These are phyloP conservation scores for Venturia carpophila DNA, from an alignment of 2,329 filamentous ascomycete species.

Conservation along the genomic window DNA sequence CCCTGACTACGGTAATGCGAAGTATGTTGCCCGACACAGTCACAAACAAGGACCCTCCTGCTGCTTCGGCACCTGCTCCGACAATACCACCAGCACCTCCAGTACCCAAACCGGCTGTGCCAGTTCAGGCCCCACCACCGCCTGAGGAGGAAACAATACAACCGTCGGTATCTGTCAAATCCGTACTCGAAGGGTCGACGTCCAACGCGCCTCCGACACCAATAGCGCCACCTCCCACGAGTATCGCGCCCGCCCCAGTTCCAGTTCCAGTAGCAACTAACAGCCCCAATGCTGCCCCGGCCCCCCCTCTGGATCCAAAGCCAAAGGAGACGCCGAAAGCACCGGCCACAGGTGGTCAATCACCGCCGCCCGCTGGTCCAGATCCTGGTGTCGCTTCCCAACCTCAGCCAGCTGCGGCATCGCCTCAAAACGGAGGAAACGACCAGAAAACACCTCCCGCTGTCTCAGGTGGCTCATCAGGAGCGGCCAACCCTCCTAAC, in stretches of 20 bases:
- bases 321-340: neutral
- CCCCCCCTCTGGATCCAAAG: slow-evolving; percentile 6
- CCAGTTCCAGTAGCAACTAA: slow-evolving; percentile 3
- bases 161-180: neutral
- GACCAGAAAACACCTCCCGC: slow-evolving; percentile 4
- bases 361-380: neutral
- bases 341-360: neutral
- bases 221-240: slow-evolving; percentile 2
- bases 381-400: slow-evolving; percentile 3
- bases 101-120: slow-evolving; percentile 29
- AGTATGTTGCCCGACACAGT: slow-evolving; percentile 9
- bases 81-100: slow-evolving; percentile 46
- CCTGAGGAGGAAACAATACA: neutral
- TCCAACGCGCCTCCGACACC: slow-evolving; percentile 4
- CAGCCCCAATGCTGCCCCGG: neutral
- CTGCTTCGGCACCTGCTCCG: slow-evolving; percentile 44
- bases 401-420: neutral
- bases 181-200: neutral
- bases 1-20: neutral
- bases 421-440: neutral
- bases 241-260: neutral
- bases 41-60: neutral
- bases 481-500: slow-evolving; percentile 1
- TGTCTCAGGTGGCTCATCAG: neutral
- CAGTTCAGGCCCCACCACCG: slow-evolving; percentile 31